Conservation (phyloP, 345 rosid genomes). For the Citrus glauca region DNA sequence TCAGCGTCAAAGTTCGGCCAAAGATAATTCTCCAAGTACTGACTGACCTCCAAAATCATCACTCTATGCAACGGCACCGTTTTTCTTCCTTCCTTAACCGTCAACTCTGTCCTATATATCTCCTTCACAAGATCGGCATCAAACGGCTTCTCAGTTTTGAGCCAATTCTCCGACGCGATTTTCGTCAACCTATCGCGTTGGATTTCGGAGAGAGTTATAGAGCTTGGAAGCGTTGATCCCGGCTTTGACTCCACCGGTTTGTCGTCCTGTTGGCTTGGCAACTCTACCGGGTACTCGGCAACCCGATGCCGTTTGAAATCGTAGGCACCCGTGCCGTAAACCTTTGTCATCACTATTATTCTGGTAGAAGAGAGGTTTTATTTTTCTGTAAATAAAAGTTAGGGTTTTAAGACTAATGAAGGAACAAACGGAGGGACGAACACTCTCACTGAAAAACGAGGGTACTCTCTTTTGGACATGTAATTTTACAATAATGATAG, state of each 20-base stretch:
- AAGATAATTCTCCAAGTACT: constrained; percentile 88
- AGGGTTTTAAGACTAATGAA: constrained; percentile 4
- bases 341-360: constrained; percentile 59
- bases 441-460: neutral
- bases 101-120: constrained; percentile 76
- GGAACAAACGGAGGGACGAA: neutral
- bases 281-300: constrained; percentile 90
- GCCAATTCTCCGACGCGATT: constrained; percentile 83
- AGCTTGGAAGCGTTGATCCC: constrained; percentile 62
- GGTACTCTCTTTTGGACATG: neutral
- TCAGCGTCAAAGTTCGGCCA: constrained; percentile 91
- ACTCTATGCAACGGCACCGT: constrained; percentile 91
- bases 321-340: constrained; percentile 88
- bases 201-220: constrained; percentile 84
- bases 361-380: neutral
- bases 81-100: constrained; percentile 66
- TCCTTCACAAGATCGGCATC: constrained; percentile 73
- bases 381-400: neutral
- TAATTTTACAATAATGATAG: no score
- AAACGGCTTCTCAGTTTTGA: constrained; percentile 54
- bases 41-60: constrained; percentile 94
- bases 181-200: constrained; percentile 83
- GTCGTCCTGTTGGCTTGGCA: constrained; percentile 38
- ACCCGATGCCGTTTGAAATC: constrained; percentile 99
- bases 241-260: constrained; percentile 57